Evolutionary conservation across 345 rosid genomes (phyloP).

Genomic region (Trapa bicornis): DNA sequence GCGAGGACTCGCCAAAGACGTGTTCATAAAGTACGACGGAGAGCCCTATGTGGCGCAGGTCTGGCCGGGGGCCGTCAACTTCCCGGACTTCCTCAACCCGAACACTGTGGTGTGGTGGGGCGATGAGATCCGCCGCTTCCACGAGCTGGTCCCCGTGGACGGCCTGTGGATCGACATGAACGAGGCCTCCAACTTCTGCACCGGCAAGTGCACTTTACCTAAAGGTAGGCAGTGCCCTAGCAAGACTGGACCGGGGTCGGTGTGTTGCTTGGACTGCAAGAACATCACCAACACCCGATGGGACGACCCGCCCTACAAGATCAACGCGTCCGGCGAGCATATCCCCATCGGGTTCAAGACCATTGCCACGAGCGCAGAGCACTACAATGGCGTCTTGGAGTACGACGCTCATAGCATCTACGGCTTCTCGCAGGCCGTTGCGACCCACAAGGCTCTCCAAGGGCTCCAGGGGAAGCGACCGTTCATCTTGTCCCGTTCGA

Average conservation of each 20-base stretch:
- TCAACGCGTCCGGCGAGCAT: constrained; percentile 67
- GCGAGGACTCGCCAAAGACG: constrained; percentile 68
- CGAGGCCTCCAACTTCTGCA: constrained; percentile 85
- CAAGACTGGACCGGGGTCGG: constrained; percentile 87
- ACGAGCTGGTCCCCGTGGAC: constrained; percentile 74
- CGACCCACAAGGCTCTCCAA: constrained; percentile 76
- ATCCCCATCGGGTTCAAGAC: constrained; percentile 82
- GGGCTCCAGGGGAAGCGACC: constrained; percentile 80
- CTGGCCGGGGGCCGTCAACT: constrained; percentile 94
- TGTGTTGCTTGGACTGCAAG: constrained; percentile 96
- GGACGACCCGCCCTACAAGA: constrained; percentile 97
- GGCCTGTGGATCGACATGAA: constrained; percentile 99
- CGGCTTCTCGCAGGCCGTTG: constrained; percentile 80
- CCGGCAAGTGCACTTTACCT: constrained; percentile 65
- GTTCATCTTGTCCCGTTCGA: constrained; percentile 73
- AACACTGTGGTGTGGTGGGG: constrained; percentile 92
- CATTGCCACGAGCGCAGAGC: constrained; percentile 87
- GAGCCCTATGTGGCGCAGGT: constrained; percentile 88
- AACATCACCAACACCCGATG: constrained; percentile 73
- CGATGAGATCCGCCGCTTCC: constrained; percentile 76
- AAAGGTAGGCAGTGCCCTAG: constrained; percentile 53
- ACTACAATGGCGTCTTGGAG: constrained; percentile 79
- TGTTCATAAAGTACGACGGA: constrained; percentile 81
- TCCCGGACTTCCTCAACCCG: constrained; percentile 96
- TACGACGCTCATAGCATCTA: constrained; percentile 89